Conservation (phyloP, 257 asterid species). For the Apocynum venetum region DNA sequence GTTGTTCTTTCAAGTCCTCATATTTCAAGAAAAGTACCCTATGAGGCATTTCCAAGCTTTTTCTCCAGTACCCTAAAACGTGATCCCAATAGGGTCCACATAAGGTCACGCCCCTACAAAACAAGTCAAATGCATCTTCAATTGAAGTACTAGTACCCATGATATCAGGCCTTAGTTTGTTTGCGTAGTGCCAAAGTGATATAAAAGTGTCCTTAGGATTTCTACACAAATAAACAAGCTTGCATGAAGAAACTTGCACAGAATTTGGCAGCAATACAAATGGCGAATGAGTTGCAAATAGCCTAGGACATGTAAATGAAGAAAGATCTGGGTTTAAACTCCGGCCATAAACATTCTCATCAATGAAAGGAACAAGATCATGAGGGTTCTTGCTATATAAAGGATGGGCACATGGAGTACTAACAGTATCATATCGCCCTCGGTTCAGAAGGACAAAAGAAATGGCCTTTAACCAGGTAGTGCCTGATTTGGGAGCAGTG, state of each 20-base stretch:
- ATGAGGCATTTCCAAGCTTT: constrained; percentile 1
- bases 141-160: background rate
- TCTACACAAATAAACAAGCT: constrained; percentile 19
- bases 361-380: constrained; percentile 14
- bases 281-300: constrained; percentile 16
- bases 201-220: constrained; percentile 18
- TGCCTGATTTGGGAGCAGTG: background rate
- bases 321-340: constrained; percentile 6
- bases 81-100: constrained; percentile 20
- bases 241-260: constrained; percentile 5
- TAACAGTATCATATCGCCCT: background rate
- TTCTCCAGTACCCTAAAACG: constrained; percentile 12
- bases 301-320: constrained; percentile 3
- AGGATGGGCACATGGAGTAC: constrained; percentile 3
- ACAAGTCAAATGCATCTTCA: background rate
- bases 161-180: background rate
- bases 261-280: constrained; percentile 3
- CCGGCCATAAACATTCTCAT: background rate
- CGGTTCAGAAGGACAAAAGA: constrained; percentile 10
- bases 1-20: background rate
- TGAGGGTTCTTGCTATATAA: background rate
- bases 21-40: background rate
- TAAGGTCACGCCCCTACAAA: background rate
- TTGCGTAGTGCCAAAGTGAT: constrained; percentile 20
- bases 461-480: constrained; percentile 27